These are phyloP conservation scores for Akanthomyces uredinophilus DNA, from an alignment of 2,329 filamentous ascomycete genomes.

Conservation along the genomic window DNA sequence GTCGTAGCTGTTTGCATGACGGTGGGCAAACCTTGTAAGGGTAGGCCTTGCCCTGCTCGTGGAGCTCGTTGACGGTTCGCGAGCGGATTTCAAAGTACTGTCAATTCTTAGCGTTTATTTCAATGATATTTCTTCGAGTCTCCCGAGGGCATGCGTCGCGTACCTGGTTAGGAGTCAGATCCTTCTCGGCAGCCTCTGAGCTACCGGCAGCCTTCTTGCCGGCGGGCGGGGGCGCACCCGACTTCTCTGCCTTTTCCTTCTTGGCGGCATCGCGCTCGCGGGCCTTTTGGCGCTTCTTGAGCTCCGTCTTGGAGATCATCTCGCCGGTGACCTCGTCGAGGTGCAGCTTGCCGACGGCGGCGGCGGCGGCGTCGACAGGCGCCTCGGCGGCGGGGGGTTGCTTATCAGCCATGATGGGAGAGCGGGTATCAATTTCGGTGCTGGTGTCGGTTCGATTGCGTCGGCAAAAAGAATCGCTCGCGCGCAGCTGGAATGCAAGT, in stretches of 20 bases:
- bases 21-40: conserved; percentile 62
- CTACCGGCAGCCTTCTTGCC: conserved; percentile 26
- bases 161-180: conserved; percentile 51
- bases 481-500: background rate
- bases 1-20: background rate
- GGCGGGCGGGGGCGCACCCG: conserved; percentile 61
- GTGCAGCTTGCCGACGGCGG: conserved; percentile 65
- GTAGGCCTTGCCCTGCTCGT: conserved; percentile 51
- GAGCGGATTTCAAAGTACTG: conserved; percentile 93
- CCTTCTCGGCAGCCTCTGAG: conserved; percentile 60
- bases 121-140: too few species aligned
- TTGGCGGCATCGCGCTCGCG: conserved; percentile 84
- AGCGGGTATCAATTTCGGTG: background rate
- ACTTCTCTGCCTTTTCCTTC: conserved; percentile 76
- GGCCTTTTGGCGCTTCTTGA: conserved; percentile 95
- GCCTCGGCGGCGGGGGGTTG: conserved; percentile 24
- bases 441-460: background rate
- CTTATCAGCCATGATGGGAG: conserved; percentile 29
- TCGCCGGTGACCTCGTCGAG: conserved; percentile 94
- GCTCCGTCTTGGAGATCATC: conserved; percentile 72
- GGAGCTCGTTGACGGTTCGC: conserved; percentile 56
- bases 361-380: conserved; percentile 47
- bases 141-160: background rate
- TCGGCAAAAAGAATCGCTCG: background rate
- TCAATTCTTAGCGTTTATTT: background rate